Evolutionary conservation across 352 stramenopile species (phyloP), one percentile per base, ranked within the genome.

Genomic region (Pythium sp.): DNA sequence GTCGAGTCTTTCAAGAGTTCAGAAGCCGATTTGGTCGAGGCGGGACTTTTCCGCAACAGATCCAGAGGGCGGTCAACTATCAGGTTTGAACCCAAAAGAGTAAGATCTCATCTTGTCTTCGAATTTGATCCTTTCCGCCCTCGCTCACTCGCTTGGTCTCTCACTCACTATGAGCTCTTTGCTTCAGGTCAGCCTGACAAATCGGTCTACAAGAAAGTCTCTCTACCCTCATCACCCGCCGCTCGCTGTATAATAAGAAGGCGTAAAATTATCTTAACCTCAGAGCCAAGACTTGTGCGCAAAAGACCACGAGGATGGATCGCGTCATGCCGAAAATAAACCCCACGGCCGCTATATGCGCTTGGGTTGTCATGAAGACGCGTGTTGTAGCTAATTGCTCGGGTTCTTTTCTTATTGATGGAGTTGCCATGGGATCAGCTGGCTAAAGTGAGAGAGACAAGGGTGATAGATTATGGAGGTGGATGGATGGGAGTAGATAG

Each of bases 21-120:
- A 51, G 43, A 11, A 12, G 15, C 18, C 43, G 43, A 51, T 51
- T 51, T 22, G 43, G 43, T 8, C 15, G 41, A 49, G 41, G 64
- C 20, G 5, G 64, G 64, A 63, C 51, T 22, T 64, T 64, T 53
- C 41, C 41, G 46, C 38, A 46, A 46, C 38, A 64, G 43, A 64
- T 43, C 38, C 38, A 56, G 59, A 62, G 56, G 56, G 30, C 56
- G 36, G 56, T 51, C 18, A 51, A 7, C 43, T 51, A 11, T 51
- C 43, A 51, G 43, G 18, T 51, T 51, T 51, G 49, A 26, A 56
- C n/a, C 49, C 49, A 56, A 28, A 14, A 18, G 30, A 61, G 56
- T 62, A 62, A 62, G 72, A 77, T 74, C 64, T 71, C 72, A 74
- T 77, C 72, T 77, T 74, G 68, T 77, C 72, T 64, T 22, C 20